Percentiles rank a stretch among this genome's conserved stretches.
Evolutionary conservation across 352 stramenopile genomes (phyloP).

Genomic region (Phytophthora hibernalis): DNA sequence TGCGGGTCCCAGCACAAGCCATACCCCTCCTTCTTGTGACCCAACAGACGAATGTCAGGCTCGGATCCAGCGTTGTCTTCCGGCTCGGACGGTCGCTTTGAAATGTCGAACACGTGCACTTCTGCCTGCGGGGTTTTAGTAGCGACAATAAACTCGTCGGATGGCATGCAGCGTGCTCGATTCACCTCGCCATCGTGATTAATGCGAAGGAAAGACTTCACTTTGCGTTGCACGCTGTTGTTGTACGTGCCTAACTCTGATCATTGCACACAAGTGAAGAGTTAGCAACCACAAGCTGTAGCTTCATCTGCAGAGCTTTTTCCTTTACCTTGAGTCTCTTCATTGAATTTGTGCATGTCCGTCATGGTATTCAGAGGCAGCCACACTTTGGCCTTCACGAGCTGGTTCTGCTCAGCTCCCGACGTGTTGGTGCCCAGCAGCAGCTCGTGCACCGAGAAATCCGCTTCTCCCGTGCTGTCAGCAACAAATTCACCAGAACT

Average conservation of each 20-base stretch:
- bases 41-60: slow-evolving; percentile 73
- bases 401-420: slow-evolving; percentile 86
- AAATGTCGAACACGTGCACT: slow-evolving; percentile 98
- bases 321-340: slow-evolving; percentile 82
- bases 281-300: slow-evolving; percentile 1
- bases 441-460: slow-evolving; percentile 96
- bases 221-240: slow-evolving; percentile 82
- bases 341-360: slow-evolving; percentile 95
- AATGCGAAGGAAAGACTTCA: slow-evolving; percentile 96
- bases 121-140: slow-evolving; percentile 95
- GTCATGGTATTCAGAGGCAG: slow-evolving; percentile 94
- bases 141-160: slow-evolving; percentile 98
- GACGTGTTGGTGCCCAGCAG: slow-evolving; percentile 99
- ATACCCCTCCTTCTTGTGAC: slow-evolving; percentile 93
- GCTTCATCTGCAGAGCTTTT: neutral
- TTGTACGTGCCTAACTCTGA: slow-evolving; percentile 83
- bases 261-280: neutral
- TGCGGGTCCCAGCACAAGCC: slow-evolving; percentile 96
- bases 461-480: slow-evolving; percentile 61
- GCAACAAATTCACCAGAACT: neutral
- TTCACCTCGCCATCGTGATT: slow-evolving; percentile 99
- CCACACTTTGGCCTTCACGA: slow-evolving; percentile 92
- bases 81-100: slow-evolving; percentile 94
- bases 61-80: slow-evolving; percentile 71
- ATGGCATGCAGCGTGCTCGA: slow-evolving; percentile 97